Conservation (phyloP, 2,329 filamentous ascomycete genomes). For the Sphaerulina musiva region DNA sequence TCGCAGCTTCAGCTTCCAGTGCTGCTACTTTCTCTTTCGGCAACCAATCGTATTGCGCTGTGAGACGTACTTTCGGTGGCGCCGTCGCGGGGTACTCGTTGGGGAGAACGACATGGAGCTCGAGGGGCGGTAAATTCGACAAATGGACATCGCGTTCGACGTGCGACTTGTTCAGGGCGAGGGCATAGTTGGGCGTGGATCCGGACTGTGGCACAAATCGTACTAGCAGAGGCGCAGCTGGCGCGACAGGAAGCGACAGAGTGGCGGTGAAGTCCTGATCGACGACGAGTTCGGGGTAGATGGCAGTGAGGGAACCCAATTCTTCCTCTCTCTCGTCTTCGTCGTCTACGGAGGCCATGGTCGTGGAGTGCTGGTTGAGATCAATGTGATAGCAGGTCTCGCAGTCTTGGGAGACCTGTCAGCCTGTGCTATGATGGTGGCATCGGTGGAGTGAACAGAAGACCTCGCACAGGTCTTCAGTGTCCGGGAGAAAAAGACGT, state of each 20-base stretch:
- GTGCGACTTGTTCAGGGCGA: slow-evolving; percentile 9
- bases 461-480: slow-evolving; percentile 5
- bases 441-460: slow-evolving; percentile 12
- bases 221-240: slow-evolving; percentile 45
- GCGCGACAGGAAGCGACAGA: slow-evolving; percentile 52
- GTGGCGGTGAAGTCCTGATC: slow-evolving; percentile 46
- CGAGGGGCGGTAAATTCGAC: slow-evolving; percentile 52
- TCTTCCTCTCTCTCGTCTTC: slow-evolving; percentile 56
- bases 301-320: slow-evolving; percentile 53
- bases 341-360: slow-evolving; percentile 10
- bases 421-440: slow-evolving; percentile 24
- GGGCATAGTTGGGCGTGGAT: slow-evolving; percentile 10
- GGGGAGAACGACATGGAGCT: slow-evolving; percentile 48
- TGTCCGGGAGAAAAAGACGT: not conserved
- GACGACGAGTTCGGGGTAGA: slow-evolving; percentile 54
- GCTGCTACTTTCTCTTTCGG: slow-evolving; percentile 39
- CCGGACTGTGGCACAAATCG: slow-evolving; percentile 25
- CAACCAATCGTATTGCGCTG: slow-evolving; percentile 49
- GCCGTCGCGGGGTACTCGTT: slow-evolving; percentile 49
- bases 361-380: not conserved
- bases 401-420: slow-evolving; percentile 17
- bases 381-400: slow-evolving; percentile 13
- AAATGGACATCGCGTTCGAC: slow-evolving; percentile 42
- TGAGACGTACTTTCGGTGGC: slow-evolving; percentile 47
- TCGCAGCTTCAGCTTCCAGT: slow-evolving; percentile 43